phyloP scores from a whole-genome alignment of 257 asterid species.

The Petunia secreta region DNA sequence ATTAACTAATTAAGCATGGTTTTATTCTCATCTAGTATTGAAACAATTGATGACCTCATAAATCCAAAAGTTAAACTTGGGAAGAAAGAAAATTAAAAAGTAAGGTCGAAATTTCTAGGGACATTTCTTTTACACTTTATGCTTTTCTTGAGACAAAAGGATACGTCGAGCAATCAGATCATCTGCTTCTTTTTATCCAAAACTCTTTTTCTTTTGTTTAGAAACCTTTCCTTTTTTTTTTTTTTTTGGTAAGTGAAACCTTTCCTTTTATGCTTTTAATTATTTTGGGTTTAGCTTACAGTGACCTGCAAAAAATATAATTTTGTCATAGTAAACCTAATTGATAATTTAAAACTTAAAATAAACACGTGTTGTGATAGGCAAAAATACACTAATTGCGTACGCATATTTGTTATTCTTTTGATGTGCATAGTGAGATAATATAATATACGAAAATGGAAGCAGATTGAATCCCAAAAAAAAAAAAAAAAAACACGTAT shows the following conservation, averaged over 20 bases:
- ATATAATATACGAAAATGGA: too few relatives aligned
- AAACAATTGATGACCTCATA: too few relatives aligned
- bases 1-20: too few relatives aligned
- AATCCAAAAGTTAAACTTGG: not conserved
- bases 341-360: not conserved
- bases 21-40: too few relatives aligned
- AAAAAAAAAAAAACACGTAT: not conserved
- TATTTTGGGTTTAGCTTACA: too few relatives aligned
- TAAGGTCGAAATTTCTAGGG: not conserved
- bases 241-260: too few relatives aligned
- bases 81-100: not conserved
- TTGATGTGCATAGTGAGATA: too few relatives aligned
- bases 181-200: not conserved
- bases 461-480: not conserved
- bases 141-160: conserved; percentile 22
- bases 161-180: not conserved
- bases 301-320: too few relatives aligned
- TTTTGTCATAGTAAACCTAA: too few relatives aligned
- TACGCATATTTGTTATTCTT: too few relatives aligned
- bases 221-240: not conserved
- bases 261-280: not conserved
- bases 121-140: conserved; percentile 15
- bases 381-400: not conserved
- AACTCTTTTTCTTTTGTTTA: not conserved
- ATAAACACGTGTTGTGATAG: not conserved